Base-by-base conservation (phyloP, 2,329 filamentous ascomycete genomes). In the Cryoendolithus antarcticus region DNA sequence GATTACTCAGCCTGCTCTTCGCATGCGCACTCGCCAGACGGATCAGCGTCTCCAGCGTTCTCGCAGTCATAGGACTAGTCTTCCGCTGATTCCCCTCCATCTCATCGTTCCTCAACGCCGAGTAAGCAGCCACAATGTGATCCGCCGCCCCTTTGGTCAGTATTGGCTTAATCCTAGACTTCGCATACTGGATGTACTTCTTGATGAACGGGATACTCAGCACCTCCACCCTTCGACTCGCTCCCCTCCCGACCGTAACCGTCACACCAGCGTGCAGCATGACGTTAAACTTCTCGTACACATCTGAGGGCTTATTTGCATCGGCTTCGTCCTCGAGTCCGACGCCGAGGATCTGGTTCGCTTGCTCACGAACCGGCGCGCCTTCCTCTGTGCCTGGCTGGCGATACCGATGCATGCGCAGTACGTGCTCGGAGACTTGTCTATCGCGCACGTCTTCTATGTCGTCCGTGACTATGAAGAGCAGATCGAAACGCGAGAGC, bases 101-200 rank as follows among this genome's bases (percentile, higher is more conserved):
- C 58, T 96, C 89, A 52, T 98, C 91, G 58, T 98, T 98, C 49
- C 91, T 78, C 12, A 98, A 72, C 7, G 84, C 83, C 29, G 93
- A 91, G 59, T 96, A 98, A 10, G 88, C 83, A 27, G 85, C 75
- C 30, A 88, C 80, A 54, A 98, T 93, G 47, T 93, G 84, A 51
- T 95, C 86, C 8, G 86, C 85, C 4, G 91, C 89, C 33, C 86
- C 86, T 56, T 91, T 86, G 0, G 88, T 94, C 45, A 98, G 68
- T 31, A 93, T 69, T 0, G 91, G 91, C 72, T 86, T 93, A 55
- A 94, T 74, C 56, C 91, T 72, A 29, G 76, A 82, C 67, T 98
- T 98, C 48, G 91, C 86, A 61, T 98, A 98, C 58, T 98, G 91
- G 34, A 98, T 93, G 62, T 95, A 98, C 65, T 98, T 98, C 68